Evolutionary conservation across 768 basidiomycete species (phyloP), one percentile per base, ranked within the genome.

Genomic region (Obba rivulosa): DNA sequence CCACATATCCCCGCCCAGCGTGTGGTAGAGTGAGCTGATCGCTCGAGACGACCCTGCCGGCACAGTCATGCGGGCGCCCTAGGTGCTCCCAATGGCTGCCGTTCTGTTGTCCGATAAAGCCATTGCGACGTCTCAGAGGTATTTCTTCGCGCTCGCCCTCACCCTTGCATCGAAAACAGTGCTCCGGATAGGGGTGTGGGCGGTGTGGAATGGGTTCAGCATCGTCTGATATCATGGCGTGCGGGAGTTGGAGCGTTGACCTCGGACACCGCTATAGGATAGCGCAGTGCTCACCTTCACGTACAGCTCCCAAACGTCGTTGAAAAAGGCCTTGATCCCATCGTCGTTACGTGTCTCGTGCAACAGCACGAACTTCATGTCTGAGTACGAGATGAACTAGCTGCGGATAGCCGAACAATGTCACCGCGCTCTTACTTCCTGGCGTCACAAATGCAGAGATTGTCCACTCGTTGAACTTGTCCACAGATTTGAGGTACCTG

Each of bases 381-480:
- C 96, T 98, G 62, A 38, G 45, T 36, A 31, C 28, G 46, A 50
- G 35, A 24, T 23, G 34, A 4, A 40, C 51, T 48, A 47, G 63
- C 35, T 18, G 24, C 11, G 13, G 17, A 23, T n/a, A 25, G 34
- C 35, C 22, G 35, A 43, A 47, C 57, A 13, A 8, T 35, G 18
- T 28, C 43, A 45, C 37, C 20, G 45, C 43, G 24, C 50, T 43
- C 92, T 72, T 69, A 98, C 95, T 96, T 52, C 87, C 90, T 1
- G 94, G 85, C 0, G 96, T 98, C 17, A 98, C 74, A 69, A 97
- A 98, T 24, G 90, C 92, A 14, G 96, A 98, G 17, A 98, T 84
- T 2, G 83, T 94, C 96, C 96, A 99, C 64, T 98, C 96, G 62
- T 98, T 97, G 70, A 97, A 96, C 71, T 87, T 91, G 76, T 99